phyloP scores from a whole-genome alignment of 495 filamentous ascomycete species.

The Lasiosphaeriaceae sp. region DNA sequence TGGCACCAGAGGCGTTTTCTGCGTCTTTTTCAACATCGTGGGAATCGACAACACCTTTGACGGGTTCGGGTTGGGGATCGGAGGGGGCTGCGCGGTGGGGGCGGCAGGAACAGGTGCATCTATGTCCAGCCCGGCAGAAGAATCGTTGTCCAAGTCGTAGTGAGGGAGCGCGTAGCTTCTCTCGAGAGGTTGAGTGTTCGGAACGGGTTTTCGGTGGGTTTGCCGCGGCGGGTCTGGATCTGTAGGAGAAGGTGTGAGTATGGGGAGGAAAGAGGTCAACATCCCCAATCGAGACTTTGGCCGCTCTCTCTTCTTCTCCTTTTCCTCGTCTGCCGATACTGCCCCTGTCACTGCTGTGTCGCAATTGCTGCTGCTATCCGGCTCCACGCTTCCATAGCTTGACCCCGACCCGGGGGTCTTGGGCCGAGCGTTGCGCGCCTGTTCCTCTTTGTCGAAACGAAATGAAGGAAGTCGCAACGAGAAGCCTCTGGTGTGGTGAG shows the following conservation, averaged over 20 bases:
- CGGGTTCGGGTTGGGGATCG: too few relatives aligned
- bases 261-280: constrained; percentile 13
- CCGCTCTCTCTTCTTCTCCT: constrained; percentile 1
- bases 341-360: not conserved
- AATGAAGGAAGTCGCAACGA: constrained; percentile 5
- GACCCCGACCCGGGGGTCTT: not conserved
- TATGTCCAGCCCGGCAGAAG: not conserved
- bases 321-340: not conserved
- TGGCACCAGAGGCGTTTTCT: constrained; percentile 16
- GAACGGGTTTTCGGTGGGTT: constrained; percentile 15
- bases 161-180: not conserved
- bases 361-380: not conserved
- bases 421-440: not conserved
- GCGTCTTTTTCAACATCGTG: constrained; percentile 17
- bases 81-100: not conserved
- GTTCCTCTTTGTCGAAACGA: not conserved
- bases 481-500: constrained; percentile 12
- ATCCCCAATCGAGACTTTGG: constrained; percentile 13
- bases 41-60: constrained; percentile 5
- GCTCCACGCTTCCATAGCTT: not conserved
- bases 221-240: constrained; percentile 8
- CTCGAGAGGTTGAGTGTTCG: constrained; percentile 7
- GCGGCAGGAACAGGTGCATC: not conserved
- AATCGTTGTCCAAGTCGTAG: not conserved
- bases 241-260: constrained; percentile 16